Conservation (phyloP, 768 basidiomycete species). For the Tubosaeta brunneosetosa region DNA sequence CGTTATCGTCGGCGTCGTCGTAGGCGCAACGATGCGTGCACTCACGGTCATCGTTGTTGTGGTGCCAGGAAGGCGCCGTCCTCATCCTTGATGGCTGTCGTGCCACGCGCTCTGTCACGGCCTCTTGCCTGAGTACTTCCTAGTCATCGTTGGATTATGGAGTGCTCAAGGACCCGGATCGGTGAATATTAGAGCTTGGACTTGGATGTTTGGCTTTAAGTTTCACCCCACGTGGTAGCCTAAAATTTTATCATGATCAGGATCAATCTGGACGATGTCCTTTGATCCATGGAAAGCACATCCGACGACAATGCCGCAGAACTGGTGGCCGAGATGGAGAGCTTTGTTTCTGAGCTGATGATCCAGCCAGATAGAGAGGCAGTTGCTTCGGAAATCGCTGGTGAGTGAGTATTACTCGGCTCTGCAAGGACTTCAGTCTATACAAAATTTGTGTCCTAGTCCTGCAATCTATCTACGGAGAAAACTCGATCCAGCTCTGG, state of each 20-base stretch:
- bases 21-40: no score
- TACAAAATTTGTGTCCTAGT: conserved; percentile 32
- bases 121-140: no score
- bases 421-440: neutral
- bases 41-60: no score
- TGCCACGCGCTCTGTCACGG: no score
- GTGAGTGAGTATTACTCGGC: conserved; percentile 22
- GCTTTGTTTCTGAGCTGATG: conserved; percentile 28
- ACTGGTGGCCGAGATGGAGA: conserved; percentile 17
- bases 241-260: neutral
- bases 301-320: conserved; percentile 9
- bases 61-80: no score
- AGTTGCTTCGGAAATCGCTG: conserved; percentile 45
- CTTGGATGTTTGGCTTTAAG: no score
- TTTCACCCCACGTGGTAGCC: conserved; percentile 3
- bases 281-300: conserved; percentile 17
- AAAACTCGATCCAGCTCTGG: conserved; percentile 60
- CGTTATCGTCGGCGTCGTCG: no score
- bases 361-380: conserved; percentile 37
- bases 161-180: no score
- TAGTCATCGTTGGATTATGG: no score
- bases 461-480: conserved; percentile 80
- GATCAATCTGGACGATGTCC: conserved; percentile 9
- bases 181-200: no score
- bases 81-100: no score